These are phyloP conservation scores for Castanea crenata DNA, from an alignment of 306 rosid genomes.

Conservation along the genomic window DNA sequence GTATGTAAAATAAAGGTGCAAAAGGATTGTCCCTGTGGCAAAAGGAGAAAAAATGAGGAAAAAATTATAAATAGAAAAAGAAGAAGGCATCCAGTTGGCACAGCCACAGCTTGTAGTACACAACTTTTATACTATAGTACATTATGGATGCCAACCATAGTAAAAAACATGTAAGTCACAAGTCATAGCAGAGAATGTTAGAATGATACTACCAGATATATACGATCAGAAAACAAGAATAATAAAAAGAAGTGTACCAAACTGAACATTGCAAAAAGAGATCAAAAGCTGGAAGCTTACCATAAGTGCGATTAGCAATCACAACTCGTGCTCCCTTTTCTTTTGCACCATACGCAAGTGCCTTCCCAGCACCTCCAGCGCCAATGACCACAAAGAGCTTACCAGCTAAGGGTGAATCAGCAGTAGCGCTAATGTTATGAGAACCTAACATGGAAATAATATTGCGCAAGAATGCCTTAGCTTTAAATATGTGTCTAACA, in stretches of 20 bases:
- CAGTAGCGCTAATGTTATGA: constrained; percentile 29
- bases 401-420: constrained; percentile 78
- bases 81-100: no score
- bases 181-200: not conserved
- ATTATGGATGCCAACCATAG: not conserved
- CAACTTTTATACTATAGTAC: no score
- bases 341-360: constrained; percentile 95
- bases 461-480: no score
- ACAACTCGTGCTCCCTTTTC: constrained; percentile 87
- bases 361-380: constrained; percentile 97
- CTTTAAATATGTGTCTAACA: not conserved
- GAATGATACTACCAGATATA: not conserved
- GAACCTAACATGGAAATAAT: not conserved
- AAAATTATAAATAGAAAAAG: no score
- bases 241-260: not conserved
- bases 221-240: constrained; percentile 11
- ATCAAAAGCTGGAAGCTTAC: constrained; percentile 35
- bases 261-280: constrained; percentile 12
- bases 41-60: no score
- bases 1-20: no score
- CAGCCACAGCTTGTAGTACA: no score
- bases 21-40: no score
- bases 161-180: not conserved
- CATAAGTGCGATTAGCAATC: constrained; percentile 91
- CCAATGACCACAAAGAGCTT: constrained; percentile 86